Percentiles rank a stretch among this genome's conserved stretches.
Evolutionary conservation across 441 rosid species (phyloP).

Genomic region (Pelargonium australe): DNA sequence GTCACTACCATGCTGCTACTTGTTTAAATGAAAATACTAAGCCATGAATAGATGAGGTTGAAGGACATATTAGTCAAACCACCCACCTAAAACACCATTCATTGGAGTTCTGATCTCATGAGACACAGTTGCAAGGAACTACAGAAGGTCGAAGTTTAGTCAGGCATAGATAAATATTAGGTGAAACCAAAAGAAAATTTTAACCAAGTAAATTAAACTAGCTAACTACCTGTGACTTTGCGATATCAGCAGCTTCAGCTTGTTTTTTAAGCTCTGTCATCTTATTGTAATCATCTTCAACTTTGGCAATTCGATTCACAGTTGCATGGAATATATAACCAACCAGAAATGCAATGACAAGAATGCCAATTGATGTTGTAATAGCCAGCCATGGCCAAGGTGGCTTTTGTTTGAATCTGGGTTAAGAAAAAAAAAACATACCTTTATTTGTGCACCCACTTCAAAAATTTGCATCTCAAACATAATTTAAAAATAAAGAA

Average conservation of each 20-base stretch:
- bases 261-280: slow-evolving; percentile 80
- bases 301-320: slow-evolving; percentile 61
- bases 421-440: slow-evolving; percentile 12
- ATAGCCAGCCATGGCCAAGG: slow-evolving; percentile 75
- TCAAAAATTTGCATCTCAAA: slow-evolving; percentile 6
- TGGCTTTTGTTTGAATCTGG: slow-evolving; percentile 75
- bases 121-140: slow-evolving; percentile 96
- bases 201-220: background rate
- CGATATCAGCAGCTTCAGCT: slow-evolving; percentile 97
- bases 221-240: slow-evolving; percentile 77
- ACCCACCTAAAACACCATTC: slow-evolving; percentile 90
- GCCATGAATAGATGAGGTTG: slow-evolving; percentile 11
- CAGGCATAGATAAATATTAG: background rate
- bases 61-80: slow-evolving; percentile 15
- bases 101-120: slow-evolving; percentile 97
- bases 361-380: slow-evolving; percentile 46
- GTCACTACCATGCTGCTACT: slow-evolving; percentile 11
- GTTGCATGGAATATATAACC: slow-evolving; percentile 75
- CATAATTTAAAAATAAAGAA: slow-evolving; percentile 21
- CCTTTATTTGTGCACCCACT: slow-evolving; percentile 18
- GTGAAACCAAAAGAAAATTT: background rate
- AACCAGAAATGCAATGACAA: slow-evolving; percentile 66
- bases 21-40: slow-evolving; percentile 13
- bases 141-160: slow-evolving; percentile 19
- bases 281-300: slow-evolving; percentile 62